These are phyloP conservation scores for Aspergillus homomorphus DNA, from an alignment of 495 filamentous ascomycete genomes.

Conservation along the genomic window DNA sequence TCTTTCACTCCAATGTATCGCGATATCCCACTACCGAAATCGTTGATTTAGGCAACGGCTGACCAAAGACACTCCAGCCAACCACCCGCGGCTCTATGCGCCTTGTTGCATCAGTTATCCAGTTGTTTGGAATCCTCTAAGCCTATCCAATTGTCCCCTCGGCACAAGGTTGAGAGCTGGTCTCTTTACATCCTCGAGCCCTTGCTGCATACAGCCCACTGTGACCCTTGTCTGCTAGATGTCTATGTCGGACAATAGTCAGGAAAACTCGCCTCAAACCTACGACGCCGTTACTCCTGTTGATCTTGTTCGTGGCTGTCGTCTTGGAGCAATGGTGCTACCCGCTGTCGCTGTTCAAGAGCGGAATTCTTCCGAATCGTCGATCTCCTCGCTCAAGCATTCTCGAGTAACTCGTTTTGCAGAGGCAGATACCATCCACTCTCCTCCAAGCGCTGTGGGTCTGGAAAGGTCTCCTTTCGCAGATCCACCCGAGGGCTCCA, in stretches of 20 bases:
- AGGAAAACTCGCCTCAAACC: slow-evolving; percentile 28
- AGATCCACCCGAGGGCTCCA: slow-evolving; percentile 49
- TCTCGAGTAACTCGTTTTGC: slow-evolving; percentile 84
- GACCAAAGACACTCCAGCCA: no score
- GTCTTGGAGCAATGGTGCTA: slow-evolving; percentile 32
- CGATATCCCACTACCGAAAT: no score
- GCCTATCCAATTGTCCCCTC: not conserved
- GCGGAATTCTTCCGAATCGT: slow-evolving; percentile 36
- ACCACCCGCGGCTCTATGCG: not conserved
- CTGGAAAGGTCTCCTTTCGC: slow-evolving; percentile 62
- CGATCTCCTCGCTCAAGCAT: slow-evolving; percentile 67
- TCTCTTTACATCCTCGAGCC: slow-evolving; percentile 27
- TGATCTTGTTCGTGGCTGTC: slow-evolving; percentile 34
- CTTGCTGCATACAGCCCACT: slow-evolving; percentile 1
- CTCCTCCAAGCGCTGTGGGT: slow-evolving; percentile 63
- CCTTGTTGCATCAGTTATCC: not conserved
- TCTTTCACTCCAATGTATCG: no score
- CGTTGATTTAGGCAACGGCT: no score
- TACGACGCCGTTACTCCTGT: slow-evolving; percentile 34
- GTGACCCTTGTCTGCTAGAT: slow-evolving; percentile 19
- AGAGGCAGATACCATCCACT: slow-evolving; percentile 84
- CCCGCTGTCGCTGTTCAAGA: slow-evolving; percentile 22
- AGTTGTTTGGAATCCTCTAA: not conserved
- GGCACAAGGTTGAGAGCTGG: slow-evolving; percentile 31
- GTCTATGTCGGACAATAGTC: slow-evolving; percentile 28